These are phyloP conservation scores for Kodamaea sagamina DNA, from an alignment of 805 yeast genomes.

Conservation along the genomic window DNA sequence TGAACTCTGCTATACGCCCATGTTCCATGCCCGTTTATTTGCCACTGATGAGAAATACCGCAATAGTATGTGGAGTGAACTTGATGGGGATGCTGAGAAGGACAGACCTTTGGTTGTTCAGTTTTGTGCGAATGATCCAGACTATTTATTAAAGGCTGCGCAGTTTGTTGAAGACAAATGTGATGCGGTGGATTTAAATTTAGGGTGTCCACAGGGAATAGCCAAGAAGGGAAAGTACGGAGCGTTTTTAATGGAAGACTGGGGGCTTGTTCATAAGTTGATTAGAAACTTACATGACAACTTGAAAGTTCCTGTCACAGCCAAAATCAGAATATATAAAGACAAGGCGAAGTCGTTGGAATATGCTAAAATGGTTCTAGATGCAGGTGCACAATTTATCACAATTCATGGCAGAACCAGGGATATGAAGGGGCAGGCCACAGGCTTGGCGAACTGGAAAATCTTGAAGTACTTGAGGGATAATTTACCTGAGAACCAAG, in stretches of 20 bases:
- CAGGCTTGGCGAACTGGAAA: slow-evolving; percentile 95
- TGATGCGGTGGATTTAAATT: slow-evolving; percentile 93
- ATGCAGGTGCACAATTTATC: slow-evolving; percentile 93
- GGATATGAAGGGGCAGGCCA: slow-evolving; percentile 95
- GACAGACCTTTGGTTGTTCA: slow-evolving; percentile 93
- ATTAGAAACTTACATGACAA: slow-evolving; percentile 74
- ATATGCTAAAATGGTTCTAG: slow-evolving; percentile 85
- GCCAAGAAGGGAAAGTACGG: slow-evolving; percentile 96
- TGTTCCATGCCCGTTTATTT: slow-evolving; percentile 91
- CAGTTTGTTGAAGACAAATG: slow-evolving; percentile 75
- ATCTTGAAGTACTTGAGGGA: slow-evolving; percentile 73
- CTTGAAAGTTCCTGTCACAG: slow-evolving; percentile 86
- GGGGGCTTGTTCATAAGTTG: slow-evolving; percentile 76
- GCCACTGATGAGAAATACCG: slow-evolving; percentile 84
- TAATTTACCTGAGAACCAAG: slow-evolving; percentile 74
- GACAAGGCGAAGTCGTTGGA: slow-evolving; percentile 79
- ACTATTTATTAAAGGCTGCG: slow-evolving; percentile 79
- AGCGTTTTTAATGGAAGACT: slow-evolving; percentile 94
- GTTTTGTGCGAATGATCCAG: slow-evolving; percentile 96
- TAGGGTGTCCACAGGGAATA: slow-evolving; percentile 98
- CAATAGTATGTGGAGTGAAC: slow-evolving; percentile 62
- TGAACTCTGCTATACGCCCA: slow-evolving; percentile 91
- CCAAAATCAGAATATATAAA: slow-evolving; percentile 88
- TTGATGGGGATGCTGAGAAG: slow-evolving; percentile 66
- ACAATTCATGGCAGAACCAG: slow-evolving; percentile 95